Evolutionary conservation across 1,139 yeast genomes (phyloP), one percentile per base, ranked within the genome.

Genomic region (Suhomyces bribrorum): DNA sequence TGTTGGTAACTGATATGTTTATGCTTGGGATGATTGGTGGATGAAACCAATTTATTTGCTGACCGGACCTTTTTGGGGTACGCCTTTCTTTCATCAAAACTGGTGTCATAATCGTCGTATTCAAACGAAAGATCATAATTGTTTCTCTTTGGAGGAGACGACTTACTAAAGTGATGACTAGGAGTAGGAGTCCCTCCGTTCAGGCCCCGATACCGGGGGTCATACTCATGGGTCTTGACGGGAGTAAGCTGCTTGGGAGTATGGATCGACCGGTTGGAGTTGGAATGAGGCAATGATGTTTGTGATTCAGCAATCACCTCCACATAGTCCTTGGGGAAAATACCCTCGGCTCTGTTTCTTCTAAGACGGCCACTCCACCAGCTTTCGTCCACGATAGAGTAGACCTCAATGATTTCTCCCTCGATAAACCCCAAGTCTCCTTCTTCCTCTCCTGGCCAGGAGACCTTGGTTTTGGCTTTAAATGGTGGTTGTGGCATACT

Each of bases 401-500:
- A 73, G 5, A 92, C 95, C 47, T 89, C 95, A 51, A 92, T 86
- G 34, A 86, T 66, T 57, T 92, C 97, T 39, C 95, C 95, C 64
- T 92, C 97, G 32, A 90, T 75, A 59, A 92, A 92, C 1, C 97
- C 97, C 36, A 92, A 72, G 56, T 92, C 97, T 30, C 86, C 88
- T 34, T 83, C 86, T 54, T 85, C 80, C 57, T 85, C 92, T 17
- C 95, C 95, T 14, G 95, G 80, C 95, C 95, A 87, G n/a, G 95
- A 86, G 49, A 83, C 87, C 37, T 74, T 74, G 22, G 96, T 86
- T 55, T 77, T 79, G 26, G 84, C 95, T 59, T 75, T 76, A 62
- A 87, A 86, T 7, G 95, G 94, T 25, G 74, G 66, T 23, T 63
- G 53, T 26, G 73, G 70, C 37, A 42, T 43, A 15, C 11, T 12